Conservation (phyloP, 2,329 filamentous ascomycete species). For the Ramichloridium luteum region DNA sequence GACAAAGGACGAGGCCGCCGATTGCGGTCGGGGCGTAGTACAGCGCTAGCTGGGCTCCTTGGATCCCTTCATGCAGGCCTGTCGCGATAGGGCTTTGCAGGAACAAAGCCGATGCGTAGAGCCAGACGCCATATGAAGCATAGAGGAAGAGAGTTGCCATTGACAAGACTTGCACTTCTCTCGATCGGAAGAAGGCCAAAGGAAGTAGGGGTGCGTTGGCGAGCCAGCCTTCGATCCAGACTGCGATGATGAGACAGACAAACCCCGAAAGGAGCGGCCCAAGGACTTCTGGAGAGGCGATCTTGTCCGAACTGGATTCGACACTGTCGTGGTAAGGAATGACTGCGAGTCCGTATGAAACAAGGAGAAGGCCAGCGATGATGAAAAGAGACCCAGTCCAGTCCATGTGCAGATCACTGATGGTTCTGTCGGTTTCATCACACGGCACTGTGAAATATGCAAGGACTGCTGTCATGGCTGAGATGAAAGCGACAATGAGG, state of each 20-base stretch:
- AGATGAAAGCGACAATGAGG: constrained; percentile 21
- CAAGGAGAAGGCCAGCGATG: constrained; percentile 23
- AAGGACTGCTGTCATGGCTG: constrained; percentile 18
- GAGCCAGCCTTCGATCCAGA: constrained; percentile 25
- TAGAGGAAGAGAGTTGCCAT: constrained; percentile 26
- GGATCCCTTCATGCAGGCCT: constrained; percentile 11
- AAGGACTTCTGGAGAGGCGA: constrained; percentile 16
- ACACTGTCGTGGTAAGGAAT: constrained; percentile 18
- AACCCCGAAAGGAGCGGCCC: constrained; percentile 21
- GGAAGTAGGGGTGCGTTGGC: constrained; percentile 25
- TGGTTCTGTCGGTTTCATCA: constrained; percentile 20
- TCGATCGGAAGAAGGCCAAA: constrained; percentile 24
- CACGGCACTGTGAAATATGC: constrained; percentile 24
- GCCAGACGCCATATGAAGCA: constrained; percentile 24
- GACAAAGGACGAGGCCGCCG: constrained; percentile 23
- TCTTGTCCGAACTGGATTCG: neutral
- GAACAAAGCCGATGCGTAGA: constrained; percentile 22
- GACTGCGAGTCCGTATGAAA: constrained; percentile 25
- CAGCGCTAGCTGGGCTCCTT: constrained; percentile 20
- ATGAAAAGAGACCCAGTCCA: constrained; percentile 25
- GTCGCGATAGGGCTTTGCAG: constrained; percentile 13
- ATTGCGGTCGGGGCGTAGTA: constrained; percentile 27
- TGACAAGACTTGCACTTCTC: constrained; percentile 22
- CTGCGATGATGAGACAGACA: constrained; percentile 15
- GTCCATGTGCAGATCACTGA: constrained; percentile 25